Percentiles rank a stretch among this genome's conserved stretches.
These are phyloP conservation scores for Hordeum pubiflorum DNA, from an alignment of 202 grass and related monocot genomes.

Conservation along the genomic window DNA sequence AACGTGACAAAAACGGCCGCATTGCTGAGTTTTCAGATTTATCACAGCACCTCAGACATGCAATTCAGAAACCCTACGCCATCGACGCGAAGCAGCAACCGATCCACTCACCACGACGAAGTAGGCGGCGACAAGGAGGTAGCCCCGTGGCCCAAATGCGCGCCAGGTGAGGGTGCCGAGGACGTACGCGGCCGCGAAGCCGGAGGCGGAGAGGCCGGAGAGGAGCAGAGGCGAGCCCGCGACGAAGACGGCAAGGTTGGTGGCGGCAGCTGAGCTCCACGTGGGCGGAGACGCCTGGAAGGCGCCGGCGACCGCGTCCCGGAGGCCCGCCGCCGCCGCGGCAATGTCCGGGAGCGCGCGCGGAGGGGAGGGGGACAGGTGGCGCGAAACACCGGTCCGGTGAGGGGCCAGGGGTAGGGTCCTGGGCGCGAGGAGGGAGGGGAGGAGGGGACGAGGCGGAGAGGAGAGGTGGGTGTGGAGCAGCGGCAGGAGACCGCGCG, in stretches of 20 bases:
- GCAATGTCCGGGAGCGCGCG: slow-evolving; percentile 31
- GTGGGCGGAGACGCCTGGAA: slow-evolving; percentile 54
- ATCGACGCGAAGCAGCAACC: neutral
- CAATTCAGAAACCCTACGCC: neutral
- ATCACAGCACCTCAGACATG: neutral
- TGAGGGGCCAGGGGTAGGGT: neutral
- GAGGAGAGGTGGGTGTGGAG: slow-evolving; percentile 9
- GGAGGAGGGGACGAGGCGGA: neutral
- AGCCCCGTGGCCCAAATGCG: slow-evolving; percentile 52
- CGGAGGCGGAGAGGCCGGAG: slow-evolving; percentile 66
- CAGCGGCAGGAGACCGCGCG: slow-evolving; percentile 30
- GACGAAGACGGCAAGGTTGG: slow-evolving; percentile 56
- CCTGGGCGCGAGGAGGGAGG: neutral
- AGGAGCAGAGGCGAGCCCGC: slow-evolving; percentile 56
- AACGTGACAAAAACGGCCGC: neutral
- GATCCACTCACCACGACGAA: slow-evolving; percentile 58
- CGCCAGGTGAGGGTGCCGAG: slow-evolving; percentile 76
- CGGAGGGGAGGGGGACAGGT: neutral
- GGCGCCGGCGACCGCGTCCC: slow-evolving; percentile 34
- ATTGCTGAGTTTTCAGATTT: neutral
- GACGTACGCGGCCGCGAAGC: slow-evolving; percentile 54
- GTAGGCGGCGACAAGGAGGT: slow-evolving; percentile 64
- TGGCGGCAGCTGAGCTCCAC: slow-evolving; percentile 49
- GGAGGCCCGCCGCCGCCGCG: slow-evolving; percentile 14
- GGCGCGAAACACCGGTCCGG: neutral